Evolutionary conservation across 495 filamentous ascomycete species (phyloP), one percentile per base, ranked within the genome.

Genomic region (Penicillium parvum): DNA sequence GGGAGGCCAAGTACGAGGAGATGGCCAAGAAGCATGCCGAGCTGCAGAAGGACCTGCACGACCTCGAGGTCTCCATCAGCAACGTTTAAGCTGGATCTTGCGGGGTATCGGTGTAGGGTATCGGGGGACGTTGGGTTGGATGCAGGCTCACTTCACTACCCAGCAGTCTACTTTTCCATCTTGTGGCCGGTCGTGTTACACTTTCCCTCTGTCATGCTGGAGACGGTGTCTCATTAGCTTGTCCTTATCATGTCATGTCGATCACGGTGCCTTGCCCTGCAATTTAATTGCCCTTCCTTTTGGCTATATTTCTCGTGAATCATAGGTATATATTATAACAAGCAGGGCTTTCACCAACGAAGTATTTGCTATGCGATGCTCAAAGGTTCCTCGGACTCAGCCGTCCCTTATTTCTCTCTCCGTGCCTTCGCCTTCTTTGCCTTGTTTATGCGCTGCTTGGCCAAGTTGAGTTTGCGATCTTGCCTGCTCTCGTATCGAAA

Each of bases 1-100:
- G 90, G 89, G 94, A 97, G 75, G 57, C 71, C 68, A 96, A 97
- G 75, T 97, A 90, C 69, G 94, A 96, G 71, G 92, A 96, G 63
- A 89, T 92, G 81, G 60, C 79, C 47, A 84, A 90, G 82, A 95
- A 95, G 72, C 84, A 90, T 75, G 66, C 71, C 45, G 61, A 67
- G n/a, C 74, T 89, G 45, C 81, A 95, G 78, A 90, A 90, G 77
- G 91, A 97, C 61, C 73, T 97, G 40, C 85, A 94, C 49, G 83
- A 91, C 42, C 85, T 97, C 69, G 83, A 87, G 67, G 60, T 69
- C 47, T 89, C 95, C 66, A 87, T 98, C 64, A 85, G 83, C 75
- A 90, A 86, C 67, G 88, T 97, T 65, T 97, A 83, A 79, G 62
- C 32, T 23, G 40, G 34, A 38, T 18, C 17, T 18, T 37, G 32